Base-by-base conservation (phyloP, 257 asterid genomes). In the Craterostigma plantagineum region DNA sequence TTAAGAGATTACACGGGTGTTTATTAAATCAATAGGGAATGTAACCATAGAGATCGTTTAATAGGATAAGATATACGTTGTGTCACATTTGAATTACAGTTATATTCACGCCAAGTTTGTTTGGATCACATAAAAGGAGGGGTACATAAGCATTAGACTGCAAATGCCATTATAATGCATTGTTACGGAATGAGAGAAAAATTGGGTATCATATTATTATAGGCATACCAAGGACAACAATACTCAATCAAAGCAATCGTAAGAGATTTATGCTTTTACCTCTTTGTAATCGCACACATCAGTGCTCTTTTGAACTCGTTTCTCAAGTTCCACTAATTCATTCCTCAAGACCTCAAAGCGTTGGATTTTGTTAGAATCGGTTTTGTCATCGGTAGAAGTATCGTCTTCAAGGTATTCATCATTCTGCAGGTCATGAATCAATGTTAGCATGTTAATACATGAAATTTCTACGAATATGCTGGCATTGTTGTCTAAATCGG, bases 311-410 rank as follows among this genome's bases (percentile, higher is more conserved):
- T 77, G 76, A 55, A 90, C 98, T 47, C 98, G 83, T 60, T 68
- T 63, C 83, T 90, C 94, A 56, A 83, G 84, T 49, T 77, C 94
- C 71, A 83, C 77, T 51, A 90, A 70, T 58, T 83, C 94, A 58
- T 60, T 70, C 61, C 80, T 69, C 50, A 90, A 60, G 48, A 61
- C 56, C 65, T 90, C 95, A 64, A 79, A 90, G 13, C 92, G 82
- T 52, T 68, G 77, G 59, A 79, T 60, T 66, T 90, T 93, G 62
- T 53, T 71, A 33, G 73, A 57, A 52, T 60, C 80, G 45, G 65
- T 48, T 48, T 37, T 45, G 49, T 41, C 75, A 33, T 61, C 52
- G 35, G 57, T 62, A 43, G 52, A 51, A 43, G 50, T 50, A 52
- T 59, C 70, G 61, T 76, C 72, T 54, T 67, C 71, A 34, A 53